These are phyloP conservation scores for Apiotrichum montevideense DNA, from an alignment of 1,284 basidiomycete species.

Conservation along the genomic window DNA sequence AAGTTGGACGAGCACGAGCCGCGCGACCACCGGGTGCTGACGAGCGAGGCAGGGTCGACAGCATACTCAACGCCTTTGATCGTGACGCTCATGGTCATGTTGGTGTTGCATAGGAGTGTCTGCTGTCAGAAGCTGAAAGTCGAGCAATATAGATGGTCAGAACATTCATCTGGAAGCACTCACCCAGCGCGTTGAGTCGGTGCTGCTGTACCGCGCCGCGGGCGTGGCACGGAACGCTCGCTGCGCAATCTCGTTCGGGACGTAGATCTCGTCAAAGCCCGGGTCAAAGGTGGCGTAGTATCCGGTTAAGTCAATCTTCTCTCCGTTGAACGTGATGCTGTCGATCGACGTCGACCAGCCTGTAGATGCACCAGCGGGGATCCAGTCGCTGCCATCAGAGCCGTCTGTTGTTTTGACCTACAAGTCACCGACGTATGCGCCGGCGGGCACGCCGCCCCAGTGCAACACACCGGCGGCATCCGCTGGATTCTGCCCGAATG, in stretches of 20 bases:
- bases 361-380: slow-evolving; percentile 14
- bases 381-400: slow-evolving; percentile 33
- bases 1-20: slow-evolving; percentile 36
- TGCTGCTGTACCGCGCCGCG: slow-evolving; percentile 12
- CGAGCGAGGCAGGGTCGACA: slow-evolving; percentile 26
- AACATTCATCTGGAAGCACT: not conserved
- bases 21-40: slow-evolving; percentile 21
- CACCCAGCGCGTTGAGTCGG: not conserved
- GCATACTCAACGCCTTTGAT: slow-evolving; percentile 28
- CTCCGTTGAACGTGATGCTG: slow-evolving; percentile 25
- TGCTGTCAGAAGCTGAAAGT: slow-evolving; percentile 1
- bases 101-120: slow-evolving; percentile 39
- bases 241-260: slow-evolving; percentile 30
- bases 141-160: not conserved
- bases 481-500: slow-evolving; percentile 4
- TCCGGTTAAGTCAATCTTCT: not conserved
- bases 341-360: slow-evolving; percentile 35
- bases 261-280: slow-evolving; percentile 35
- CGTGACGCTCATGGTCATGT: slow-evolving; percentile 31
- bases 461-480: slow-evolving; percentile 30
- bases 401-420: slow-evolving; percentile 15
- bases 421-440: slow-evolving; percentile 33
- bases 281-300: slow-evolving; percentile 38
- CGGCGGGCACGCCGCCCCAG: slow-evolving; percentile 40
- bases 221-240: slow-evolving; percentile 22